A percentile compares a stretch with the other conserved stretches of the same genome.
These are phyloP conservation scores for Populus hybrid DNA, from an alignment of 441 rosid species.

Conservation along the genomic window DNA sequence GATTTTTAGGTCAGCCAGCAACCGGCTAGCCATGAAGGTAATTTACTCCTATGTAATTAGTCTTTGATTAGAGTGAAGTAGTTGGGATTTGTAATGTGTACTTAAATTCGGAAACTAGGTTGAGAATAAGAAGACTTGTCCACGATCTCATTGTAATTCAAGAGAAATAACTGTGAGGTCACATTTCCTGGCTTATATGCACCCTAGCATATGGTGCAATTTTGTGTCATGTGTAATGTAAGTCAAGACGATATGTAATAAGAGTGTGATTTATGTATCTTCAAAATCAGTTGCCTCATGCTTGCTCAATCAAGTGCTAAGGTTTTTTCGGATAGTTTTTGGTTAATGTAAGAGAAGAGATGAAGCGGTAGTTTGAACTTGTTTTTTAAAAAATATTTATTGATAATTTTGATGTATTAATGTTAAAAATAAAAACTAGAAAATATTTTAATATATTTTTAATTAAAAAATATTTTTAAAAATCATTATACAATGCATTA, in stretches of 20 bases:
- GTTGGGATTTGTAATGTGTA: slow-evolving; percentile 6
- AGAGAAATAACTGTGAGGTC: slow-evolving; percentile 5
- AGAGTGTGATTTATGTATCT: background rate
- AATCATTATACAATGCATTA: too few relatives aligned
- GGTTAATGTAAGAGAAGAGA: too few relatives aligned
- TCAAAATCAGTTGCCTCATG: background rate
- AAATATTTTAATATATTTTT: too few relatives aligned
- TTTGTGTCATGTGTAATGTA: background rate
- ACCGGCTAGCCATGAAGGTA: background rate
- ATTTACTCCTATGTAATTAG: background rate
- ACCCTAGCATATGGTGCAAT: background rate
- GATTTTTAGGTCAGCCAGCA: slow-evolving; percentile 23
- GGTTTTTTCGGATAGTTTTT: too few relatives aligned
- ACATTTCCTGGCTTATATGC: background rate
- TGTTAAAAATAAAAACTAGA: too few relatives aligned
- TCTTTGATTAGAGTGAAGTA: background rate
- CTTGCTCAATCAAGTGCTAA: too few relatives aligned
- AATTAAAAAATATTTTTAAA: too few relatives aligned
- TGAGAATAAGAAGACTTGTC: background rate
- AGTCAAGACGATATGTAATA: too few relatives aligned
- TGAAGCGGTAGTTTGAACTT: too few relatives aligned
- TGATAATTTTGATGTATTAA: too few relatives aligned
- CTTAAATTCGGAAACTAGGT: background rate
- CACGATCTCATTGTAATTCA: background rate
- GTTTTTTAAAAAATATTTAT: too few relatives aligned